Percentiles rank a stretch among this genome's conserved stretches.
Evolutionary conservation across 106 monocot species (phyloP).

Genomic region (Phalaenopsis equestris): DNA sequence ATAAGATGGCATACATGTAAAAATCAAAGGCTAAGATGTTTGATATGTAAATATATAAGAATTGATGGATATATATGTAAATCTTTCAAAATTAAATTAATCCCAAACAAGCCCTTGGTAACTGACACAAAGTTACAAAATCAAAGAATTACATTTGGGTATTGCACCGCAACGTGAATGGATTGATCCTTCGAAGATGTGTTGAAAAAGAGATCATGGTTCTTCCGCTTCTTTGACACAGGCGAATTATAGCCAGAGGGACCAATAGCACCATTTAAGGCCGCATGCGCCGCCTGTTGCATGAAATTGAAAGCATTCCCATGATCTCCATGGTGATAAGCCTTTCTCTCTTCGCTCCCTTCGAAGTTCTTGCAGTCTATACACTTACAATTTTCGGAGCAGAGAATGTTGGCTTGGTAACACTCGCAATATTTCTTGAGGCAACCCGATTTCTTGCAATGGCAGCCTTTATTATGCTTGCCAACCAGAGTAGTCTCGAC

Average conservation of each 20-base stretch:
- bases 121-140: background rate
- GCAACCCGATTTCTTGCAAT: conserved; percentile 93
- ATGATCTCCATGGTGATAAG: conserved; percentile 62
- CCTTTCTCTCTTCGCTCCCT: conserved; percentile 74
- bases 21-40: background rate
- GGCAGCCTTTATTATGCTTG: conserved; percentile 90
- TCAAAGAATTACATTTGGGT: conserved; percentile 43
- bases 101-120: background rate
- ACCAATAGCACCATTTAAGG: conserved; percentile 70
- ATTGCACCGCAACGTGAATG: conserved; percentile 34
- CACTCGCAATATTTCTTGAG: conserved; percentile 98
- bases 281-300: conserved; percentile 84
- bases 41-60: too few species aligned
- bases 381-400: conserved; percentile 93
- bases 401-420: conserved; percentile 87
- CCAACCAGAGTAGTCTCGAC: conserved; percentile 58
- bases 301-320: conserved; percentile 41
- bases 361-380: conserved; percentile 88
- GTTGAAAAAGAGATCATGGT: conserved; percentile 47
- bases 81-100: background rate
- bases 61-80: too few species aligned
- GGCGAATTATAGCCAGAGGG: conserved; percentile 59
- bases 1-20: too few species aligned
- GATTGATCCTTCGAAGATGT: conserved; percentile 41
- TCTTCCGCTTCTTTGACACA: conserved; percentile 64